Evolutionary conservation across 805 yeast genomes (phyloP).

Genomic region (Lipomyces orientalis): DNA sequence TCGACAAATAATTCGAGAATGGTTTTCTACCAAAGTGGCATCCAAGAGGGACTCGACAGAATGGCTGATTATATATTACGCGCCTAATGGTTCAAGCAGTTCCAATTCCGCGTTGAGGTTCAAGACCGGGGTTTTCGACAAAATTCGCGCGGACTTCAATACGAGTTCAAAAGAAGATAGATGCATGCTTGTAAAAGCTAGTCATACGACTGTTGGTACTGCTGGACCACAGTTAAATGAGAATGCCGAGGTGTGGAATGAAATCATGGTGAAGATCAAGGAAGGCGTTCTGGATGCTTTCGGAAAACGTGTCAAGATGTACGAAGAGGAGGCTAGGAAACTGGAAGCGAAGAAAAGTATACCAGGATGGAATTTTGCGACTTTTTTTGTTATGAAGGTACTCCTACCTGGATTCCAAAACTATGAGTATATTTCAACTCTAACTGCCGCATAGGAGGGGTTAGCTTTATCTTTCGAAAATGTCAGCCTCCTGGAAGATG

Average conservation of each 20-base stretch:
- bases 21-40: slow-evolving; percentile 61
- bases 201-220: slow-evolving; percentile 10
- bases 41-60: slow-evolving; percentile 56
- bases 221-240: slow-evolving; percentile 44
- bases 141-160: slow-evolving; percentile 59
- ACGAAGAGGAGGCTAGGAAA: slow-evolving; percentile 50
- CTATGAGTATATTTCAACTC: background rate
- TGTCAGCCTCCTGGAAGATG: slow-evolving; percentile 65
- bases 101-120: slow-evolving; percentile 47
- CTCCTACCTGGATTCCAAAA: background rate
- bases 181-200: slow-evolving; percentile 43
- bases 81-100: slow-evolving; percentile 47
- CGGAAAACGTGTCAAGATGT: slow-evolving; percentile 52
- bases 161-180: slow-evolving; percentile 47
- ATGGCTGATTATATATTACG: slow-evolving; percentile 65
- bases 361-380: slow-evolving; percentile 55
- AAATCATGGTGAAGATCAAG: slow-evolving; percentile 54
- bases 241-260: slow-evolving; percentile 58
- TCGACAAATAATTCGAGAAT: slow-evolving; percentile 79
- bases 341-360: slow-evolving; percentile 46
- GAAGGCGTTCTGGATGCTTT: slow-evolving; percentile 60
- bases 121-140: slow-evolving; percentile 58
- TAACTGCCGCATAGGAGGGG: slow-evolving; percentile 45
- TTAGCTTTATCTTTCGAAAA: slow-evolving; percentile 60
- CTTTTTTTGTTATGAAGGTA: slow-evolving; percentile 50